These are phyloP conservation scores for Paecilomyces formosus DNA, from an alignment of 2,329 filamentous ascomycete species.

Conservation along the genomic window DNA sequence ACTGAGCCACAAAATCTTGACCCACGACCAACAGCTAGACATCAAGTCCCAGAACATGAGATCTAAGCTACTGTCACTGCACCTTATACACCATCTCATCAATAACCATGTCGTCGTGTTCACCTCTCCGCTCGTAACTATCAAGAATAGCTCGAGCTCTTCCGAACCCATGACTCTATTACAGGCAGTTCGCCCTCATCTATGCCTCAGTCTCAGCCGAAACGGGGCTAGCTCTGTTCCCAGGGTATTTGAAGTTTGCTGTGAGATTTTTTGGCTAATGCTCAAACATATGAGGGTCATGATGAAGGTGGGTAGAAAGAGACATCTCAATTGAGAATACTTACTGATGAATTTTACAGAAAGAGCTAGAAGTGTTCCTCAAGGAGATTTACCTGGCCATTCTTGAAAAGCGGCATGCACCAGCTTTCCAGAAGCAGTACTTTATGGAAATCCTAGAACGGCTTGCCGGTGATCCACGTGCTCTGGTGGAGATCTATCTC, in stretches of 20 bases:
- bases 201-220: conserved; percentile 87
- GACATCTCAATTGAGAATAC: too few relatives aligned
- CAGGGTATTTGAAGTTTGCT: conserved; percentile 87
- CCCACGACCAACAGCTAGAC: conserved; percentile 86
- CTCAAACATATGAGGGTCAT: conserved; percentile 86
- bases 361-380: conserved; percentile 95
- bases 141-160: conserved; percentile 81
- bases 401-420: conserved; percentile 77
- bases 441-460: conserved; percentile 81
- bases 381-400: conserved; percentile 96
- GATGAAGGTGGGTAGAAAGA: conserved; percentile 62
- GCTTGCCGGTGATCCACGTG: conserved; percentile 76
- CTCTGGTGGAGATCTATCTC: conserved; percentile 88
- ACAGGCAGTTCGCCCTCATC: conserved; percentile 92
- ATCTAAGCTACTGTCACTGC: conserved; percentile 89
- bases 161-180: conserved; percentile 79
- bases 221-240: conserved; percentile 93
- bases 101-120: conserved; percentile 92
- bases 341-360: conserved; percentile 42
- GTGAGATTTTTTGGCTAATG: conserved; percentile 98
- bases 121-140: conserved; percentile 83
- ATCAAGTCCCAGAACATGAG: conserved; percentile 93
- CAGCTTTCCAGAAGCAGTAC: conserved; percentile 83
- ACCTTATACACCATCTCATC: conserved; percentile 89
- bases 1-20: conserved; percentile 83